phyloP scores from a whole-genome alignment of 2,329 filamentous ascomycete genomes.

The Parascedosporium putredinis region DNA sequence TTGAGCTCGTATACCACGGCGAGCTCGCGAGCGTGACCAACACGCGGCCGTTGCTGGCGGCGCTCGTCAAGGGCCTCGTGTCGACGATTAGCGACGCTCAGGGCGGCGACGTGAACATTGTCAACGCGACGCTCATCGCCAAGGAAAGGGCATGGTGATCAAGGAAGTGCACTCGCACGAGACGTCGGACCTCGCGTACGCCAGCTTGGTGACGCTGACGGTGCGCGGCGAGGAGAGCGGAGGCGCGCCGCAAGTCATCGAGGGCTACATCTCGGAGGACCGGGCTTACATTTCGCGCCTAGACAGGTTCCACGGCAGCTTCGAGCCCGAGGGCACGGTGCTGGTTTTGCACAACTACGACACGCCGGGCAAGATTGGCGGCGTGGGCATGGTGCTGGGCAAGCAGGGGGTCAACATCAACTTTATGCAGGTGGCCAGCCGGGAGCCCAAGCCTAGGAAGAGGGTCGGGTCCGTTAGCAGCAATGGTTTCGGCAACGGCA shows the following conservation, averaged over 20 bases:
- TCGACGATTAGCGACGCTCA: constrained; percentile 52
- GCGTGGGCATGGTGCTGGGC: constrained; percentile 62
- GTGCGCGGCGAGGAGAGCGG: constrained; percentile 29
- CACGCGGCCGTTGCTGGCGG: constrained; percentile 69
- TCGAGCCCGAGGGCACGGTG: constrained; percentile 62
- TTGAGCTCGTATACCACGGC: constrained; percentile 70
- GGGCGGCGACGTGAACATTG: constrained; percentile 59
- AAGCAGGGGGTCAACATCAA: constrained; percentile 64
- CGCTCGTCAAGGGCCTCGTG: constrained; percentile 66
- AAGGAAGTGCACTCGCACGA: constrained; percentile 61
- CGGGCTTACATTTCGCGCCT: constrained; percentile 61
- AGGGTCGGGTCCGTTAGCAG: constrained; percentile 14
- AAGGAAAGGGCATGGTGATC: constrained; percentile 69
- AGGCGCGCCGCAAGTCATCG: constrained; percentile 36
- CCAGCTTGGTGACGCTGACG: constrained; percentile 59
- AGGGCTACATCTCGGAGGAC: constrained; percentile 57
- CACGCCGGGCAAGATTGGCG: constrained; percentile 71
- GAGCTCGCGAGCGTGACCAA: constrained; percentile 61
- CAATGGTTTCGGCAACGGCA: constrained; percentile 4
- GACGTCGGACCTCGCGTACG: constrained; percentile 51
- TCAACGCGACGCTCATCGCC: constrained; percentile 67
- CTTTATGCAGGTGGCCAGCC: constrained; percentile 63
- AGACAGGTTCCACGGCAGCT: constrained; percentile 63
- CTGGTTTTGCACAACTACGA: constrained; percentile 78
- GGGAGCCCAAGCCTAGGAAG: constrained; percentile 29